phyloP scores from a whole-genome alignment of 148 eudicot genomes.

The Camellia sinensis region DNA sequence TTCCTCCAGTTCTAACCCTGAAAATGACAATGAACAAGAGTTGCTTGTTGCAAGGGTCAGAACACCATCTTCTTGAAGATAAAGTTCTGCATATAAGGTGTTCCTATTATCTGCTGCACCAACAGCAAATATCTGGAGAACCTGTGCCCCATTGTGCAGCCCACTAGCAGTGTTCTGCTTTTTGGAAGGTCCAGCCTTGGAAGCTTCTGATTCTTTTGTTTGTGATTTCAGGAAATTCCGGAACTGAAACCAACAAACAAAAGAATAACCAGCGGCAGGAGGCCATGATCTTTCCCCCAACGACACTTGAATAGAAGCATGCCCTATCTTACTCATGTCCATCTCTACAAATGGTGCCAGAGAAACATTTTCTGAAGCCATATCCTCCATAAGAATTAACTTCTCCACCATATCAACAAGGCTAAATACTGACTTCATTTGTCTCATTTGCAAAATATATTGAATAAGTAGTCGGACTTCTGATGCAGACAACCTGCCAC shows the following conservation, averaged over 20 bases:
- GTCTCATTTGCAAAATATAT: constrained; percentile 80
- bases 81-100: constrained; percentile 83
- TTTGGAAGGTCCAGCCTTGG: constrained; percentile 43
- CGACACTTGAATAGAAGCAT: constrained; percentile 92
- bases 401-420: constrained; percentile 92
- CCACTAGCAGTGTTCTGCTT: constrained; percentile 40
- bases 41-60: constrained; percentile 91
- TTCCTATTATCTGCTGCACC: constrained; percentile 70
- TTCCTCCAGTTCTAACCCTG: constrained; percentile 91
- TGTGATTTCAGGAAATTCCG: constrained; percentile 67
- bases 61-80: constrained; percentile 87
- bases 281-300: constrained; percentile 99
- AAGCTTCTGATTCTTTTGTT: constrained; percentile 51
- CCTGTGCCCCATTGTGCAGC: constrained; percentile 46
- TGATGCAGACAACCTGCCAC: constrained; percentile 69
- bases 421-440: constrained; percentile 57
- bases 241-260: constrained; percentile 97
- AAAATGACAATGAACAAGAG: constrained; percentile 77
- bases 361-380: constrained; percentile 68
- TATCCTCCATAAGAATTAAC: constrained; percentile 72
- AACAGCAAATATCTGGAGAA: constrained; percentile 85
- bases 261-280: constrained; percentile 99
- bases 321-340: constrained; percentile 94
- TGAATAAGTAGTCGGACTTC: constrained; percentile 82
- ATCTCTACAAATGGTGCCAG: constrained; percentile 93